A percentile compares a stretch with the other conserved stretches of the same genome.
These are phyloP conservation scores for Diaporthe caulivora DNA, from an alignment of 2,329 filamentous ascomycete genomes.

Conservation along the genomic window DNA sequence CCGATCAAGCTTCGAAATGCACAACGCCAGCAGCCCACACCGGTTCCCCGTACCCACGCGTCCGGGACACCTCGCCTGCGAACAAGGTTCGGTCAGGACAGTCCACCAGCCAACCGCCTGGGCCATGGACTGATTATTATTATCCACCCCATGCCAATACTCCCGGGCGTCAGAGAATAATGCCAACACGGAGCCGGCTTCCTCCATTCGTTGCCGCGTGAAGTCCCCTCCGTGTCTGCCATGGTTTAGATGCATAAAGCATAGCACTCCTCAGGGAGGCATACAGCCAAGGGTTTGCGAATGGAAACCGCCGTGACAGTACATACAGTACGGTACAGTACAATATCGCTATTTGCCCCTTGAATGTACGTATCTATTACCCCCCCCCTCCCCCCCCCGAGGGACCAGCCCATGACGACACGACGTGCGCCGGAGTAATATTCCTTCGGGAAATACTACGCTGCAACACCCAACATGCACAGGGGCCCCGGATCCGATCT, in stretches of 20 bases:
- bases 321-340: neutral
- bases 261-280: neutral
- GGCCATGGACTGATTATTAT: neutral
- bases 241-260: neutral
- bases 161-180: neutral
- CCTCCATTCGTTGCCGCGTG: neutral
- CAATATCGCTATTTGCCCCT: neutral
- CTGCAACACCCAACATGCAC: slow-evolving; percentile 1
- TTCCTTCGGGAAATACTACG: slow-evolving; percentile 14
- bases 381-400: neutral
- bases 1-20: neutral
- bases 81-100: slow-evolving; percentile 30
- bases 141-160: neutral
- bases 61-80: slow-evolving; percentile 13
- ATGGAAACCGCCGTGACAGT: neutral
- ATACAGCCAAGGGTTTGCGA: neutral
- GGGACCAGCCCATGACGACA: slow-evolving; percentile 18
- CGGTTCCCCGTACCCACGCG: slow-evolving; percentile 2
- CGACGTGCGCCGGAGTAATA: slow-evolving; percentile 13
- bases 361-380: neutral
- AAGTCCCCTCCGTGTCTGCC: neutral
- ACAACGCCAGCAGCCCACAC: neutral
- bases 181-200: neutral
- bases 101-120: slow-evolving; percentile 5
- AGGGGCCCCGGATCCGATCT: slow-evolving; percentile 10